phyloP scores from a whole-genome alignment of 495 filamentous ascomycete species.

The Penicillium lagena region DNA sequence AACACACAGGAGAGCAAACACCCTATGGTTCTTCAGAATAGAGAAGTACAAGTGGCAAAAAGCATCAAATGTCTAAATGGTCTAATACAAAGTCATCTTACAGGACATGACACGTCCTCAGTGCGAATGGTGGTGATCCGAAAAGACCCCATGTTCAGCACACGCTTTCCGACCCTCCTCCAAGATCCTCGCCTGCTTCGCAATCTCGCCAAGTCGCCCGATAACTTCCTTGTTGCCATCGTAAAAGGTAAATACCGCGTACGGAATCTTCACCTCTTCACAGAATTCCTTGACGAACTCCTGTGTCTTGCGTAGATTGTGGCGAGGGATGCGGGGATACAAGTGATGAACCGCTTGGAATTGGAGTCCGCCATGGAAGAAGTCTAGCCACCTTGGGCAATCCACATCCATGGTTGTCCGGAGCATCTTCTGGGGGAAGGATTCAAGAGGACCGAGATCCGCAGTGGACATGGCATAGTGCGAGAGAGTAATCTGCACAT shows the following conservation, averaged over 20 bases:
- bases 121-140: slow-evolving; percentile 11
- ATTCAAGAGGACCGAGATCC: slow-evolving; percentile 73
- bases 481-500: slow-evolving; percentile 87
- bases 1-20: too few relatives aligned
- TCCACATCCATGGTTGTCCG: slow-evolving; percentile 93
- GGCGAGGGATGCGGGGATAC: slow-evolving; percentile 76
- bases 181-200: slow-evolving; percentile 73
- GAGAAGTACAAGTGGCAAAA: too few relatives aligned
- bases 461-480: slow-evolving; percentile 91
- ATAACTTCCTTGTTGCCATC: slow-evolving; percentile 83
- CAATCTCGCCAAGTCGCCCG: slow-evolving; percentile 67
- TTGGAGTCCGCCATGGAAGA: slow-evolving; percentile 83
- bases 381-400: slow-evolving; percentile 84
- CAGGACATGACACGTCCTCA: neutral
- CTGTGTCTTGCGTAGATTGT: slow-evolving; percentile 77
- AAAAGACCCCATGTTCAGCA: slow-evolving; percentile 17
- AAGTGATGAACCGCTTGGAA: slow-evolving; percentile 89
- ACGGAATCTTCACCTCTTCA: slow-evolving; percentile 75
- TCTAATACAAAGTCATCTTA: too few relatives aligned
- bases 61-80: too few relatives aligned
- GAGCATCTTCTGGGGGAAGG: slow-evolving; percentile 87
- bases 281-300: slow-evolving; percentile 80
- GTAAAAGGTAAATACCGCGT: slow-evolving; percentile 81
- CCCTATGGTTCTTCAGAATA: neutral
- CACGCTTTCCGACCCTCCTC: slow-evolving; percentile 65